Percentiles rank a stretch among this genome's conserved stretches.
These are phyloP conservation scores for Hippophae tibetana DNA, from an alignment of 306 rosid species.

Conservation along the genomic window DNA sequence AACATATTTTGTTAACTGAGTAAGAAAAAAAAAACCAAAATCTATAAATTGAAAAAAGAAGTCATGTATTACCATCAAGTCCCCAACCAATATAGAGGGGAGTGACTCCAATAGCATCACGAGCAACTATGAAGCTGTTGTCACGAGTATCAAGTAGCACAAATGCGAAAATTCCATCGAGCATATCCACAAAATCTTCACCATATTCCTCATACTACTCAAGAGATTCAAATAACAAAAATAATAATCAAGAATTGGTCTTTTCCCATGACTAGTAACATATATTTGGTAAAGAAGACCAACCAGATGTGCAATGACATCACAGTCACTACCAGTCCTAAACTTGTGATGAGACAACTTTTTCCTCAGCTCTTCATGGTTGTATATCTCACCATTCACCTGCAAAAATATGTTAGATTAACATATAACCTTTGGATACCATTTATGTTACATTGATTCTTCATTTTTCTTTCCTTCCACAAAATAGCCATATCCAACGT, in stretches of 20 bases:
- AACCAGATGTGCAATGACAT: slow-evolving; percentile 92
- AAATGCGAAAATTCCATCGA: slow-evolving; percentile 88
- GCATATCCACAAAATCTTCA: slow-evolving; percentile 73
- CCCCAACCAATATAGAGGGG: slow-evolving; percentile 98
- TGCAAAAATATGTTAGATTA: slow-evolving; percentile 9
- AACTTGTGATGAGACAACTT: slow-evolving; percentile 60
- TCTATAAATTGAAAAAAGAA: neutral
- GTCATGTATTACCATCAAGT: slow-evolving; percentile 57
- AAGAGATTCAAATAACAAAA: neutral
- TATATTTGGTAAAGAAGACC: slow-evolving; percentile 1
- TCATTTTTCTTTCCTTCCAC: no score
- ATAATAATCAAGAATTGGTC: no score
- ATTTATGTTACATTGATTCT: no score
- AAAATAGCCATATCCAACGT: no score
- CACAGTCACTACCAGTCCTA: slow-evolving; percentile 91
- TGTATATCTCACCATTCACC: slow-evolving; percentile 98
- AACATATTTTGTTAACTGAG: neutral
- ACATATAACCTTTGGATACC: neutral
- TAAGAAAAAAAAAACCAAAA: neutral
- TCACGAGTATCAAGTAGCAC: slow-evolving; percentile 89
- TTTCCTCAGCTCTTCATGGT: slow-evolving; percentile 84
- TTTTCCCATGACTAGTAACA: neutral
- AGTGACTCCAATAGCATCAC: slow-evolving; percentile 98
- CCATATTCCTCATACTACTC: slow-evolving; percentile 82
- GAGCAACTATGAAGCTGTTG: slow-evolving; percentile 84